A percentile compares a stretch with the other conserved stretches of the same genome.
These are phyloP conservation scores for Candida sanyaensis DNA, from an alignment of 1,139 yeast genomes.

Conservation along the genomic window DNA sequence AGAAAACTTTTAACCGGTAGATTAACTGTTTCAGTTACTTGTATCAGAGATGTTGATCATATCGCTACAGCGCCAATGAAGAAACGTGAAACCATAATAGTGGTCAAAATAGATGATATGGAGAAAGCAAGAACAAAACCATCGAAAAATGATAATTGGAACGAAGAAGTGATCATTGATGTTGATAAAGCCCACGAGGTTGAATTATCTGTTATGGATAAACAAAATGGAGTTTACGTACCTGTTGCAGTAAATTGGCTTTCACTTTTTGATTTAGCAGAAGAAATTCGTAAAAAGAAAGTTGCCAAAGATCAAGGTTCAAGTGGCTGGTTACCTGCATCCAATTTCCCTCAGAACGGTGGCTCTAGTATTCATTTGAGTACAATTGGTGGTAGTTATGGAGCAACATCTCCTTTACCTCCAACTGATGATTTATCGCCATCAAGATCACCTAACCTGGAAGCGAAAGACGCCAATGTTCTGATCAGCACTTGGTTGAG, in stretches of 20 bases:
- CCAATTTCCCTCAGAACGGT: conserved; percentile 42
- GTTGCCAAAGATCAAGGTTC: conserved; percentile 73
- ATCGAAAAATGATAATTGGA: conserved; percentile 80
- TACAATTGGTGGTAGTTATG: conserved; percentile 7
- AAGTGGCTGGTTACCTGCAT: conserved; percentile 89
- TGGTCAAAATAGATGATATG: conserved; percentile 84
- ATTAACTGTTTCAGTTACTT: conserved; percentile 66
- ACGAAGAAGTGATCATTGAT: conserved; percentile 75
- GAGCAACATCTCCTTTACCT: conserved; percentile 8
- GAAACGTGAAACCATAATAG: conserved; percentile 74
- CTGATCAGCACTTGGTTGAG: conserved; percentile 83
- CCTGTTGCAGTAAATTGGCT: conserved; percentile 98
- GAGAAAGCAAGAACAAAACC: conserved; percentile 75
- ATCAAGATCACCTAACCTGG: conserved; percentile 9
- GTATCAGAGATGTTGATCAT: conserved; percentile 89
- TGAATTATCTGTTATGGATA: conserved; percentile 85
- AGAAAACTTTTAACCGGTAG: conserved; percentile 85
- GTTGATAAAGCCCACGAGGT: conserved; percentile 92
- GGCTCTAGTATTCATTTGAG: conserved; percentile 2
- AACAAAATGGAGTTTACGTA: conserved; percentile 59
- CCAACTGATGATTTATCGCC: conserved; percentile 5
- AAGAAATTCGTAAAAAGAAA: conserved; percentile 88
- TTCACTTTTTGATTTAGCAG: conserved; percentile 85
- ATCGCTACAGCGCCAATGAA: conserved; percentile 79
- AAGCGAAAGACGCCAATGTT: conserved; percentile 27